These are phyloP conservation scores for Epichloe elymi DNA, from an alignment of 2,329 filamentous ascomycete genomes.

Conservation along the genomic window DNA sequence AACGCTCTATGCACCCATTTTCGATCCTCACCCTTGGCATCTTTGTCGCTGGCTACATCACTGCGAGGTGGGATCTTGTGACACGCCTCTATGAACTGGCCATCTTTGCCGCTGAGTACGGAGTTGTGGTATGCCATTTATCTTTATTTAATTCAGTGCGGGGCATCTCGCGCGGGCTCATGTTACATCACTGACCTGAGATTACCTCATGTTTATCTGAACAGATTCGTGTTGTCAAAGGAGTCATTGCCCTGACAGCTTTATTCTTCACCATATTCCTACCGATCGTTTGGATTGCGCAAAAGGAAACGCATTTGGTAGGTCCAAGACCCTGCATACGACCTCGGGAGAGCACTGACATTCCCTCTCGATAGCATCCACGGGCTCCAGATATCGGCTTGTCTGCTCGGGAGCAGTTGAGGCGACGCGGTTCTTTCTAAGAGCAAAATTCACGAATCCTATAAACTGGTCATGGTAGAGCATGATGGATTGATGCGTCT, in stretches of 20 bases:
- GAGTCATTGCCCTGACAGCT: constrained; percentile 67
- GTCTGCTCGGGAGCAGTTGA: constrained; percentile 88
- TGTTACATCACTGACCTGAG: neutral
- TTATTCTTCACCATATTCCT: constrained; percentile 77
- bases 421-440: constrained; percentile 89
- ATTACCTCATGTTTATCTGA: neutral
- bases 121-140: constrained; percentile 59
- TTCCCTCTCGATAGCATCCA: constrained; percentile 51
- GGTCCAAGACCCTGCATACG: constrained; percentile 15
- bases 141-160: neutral
- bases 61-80: constrained; percentile 96
- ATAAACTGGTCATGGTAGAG: constrained; percentile 46
- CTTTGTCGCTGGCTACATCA: constrained; percentile 99
- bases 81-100: constrained; percentile 93
- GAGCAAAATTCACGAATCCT: constrained; percentile 8
- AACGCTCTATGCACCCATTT: constrained; percentile 86
- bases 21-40: constrained; percentile 91
- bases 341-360: neutral
- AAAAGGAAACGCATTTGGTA: constrained; percentile 69
- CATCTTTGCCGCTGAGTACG: constrained; percentile 97
- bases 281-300: constrained; percentile 71
- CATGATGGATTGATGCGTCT: constrained; percentile 90
- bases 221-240: constrained; percentile 74
- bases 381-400: constrained; percentile 66
- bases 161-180: neutral